Evolutionary conservation across 371 early-diverging fungal species (phyloP), one percentile per base, ranked within the genome.

Genomic region (Parasitella parasitica): DNA sequence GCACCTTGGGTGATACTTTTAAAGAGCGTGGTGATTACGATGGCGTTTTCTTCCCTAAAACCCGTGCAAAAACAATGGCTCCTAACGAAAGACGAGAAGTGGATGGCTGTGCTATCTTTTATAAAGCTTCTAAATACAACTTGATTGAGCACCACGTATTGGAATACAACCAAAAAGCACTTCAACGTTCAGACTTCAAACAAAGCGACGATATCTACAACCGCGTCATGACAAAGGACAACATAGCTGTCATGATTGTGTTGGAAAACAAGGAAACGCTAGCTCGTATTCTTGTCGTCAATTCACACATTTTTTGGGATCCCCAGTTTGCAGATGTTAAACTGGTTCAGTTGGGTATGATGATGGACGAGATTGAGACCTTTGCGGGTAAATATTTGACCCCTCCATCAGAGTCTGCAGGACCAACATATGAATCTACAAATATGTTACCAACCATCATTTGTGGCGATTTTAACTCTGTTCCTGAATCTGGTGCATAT

Each of bases 61-160:
- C 96, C 22, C 87, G 98, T 46, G 91, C 94, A 28, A 86, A 91
- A 65, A 94, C 93, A 1, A 94, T 98, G 94, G 67, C 84, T 36
- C 96, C 95, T 55, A 86, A 83, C 69, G 96, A 97, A 58, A 89
- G 92, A 54, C 73, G 88, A 59, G 70, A 69, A 27, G 98, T 99
- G 3, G 98, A 99, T 77, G 99, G 99, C 5, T 99, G 98, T 75
- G 98, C 98, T 8, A 98, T 91, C 0, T 98, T 99, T 73, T 99
- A 86, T 86, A 95, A 93, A 70, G 71, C 86, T 52, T 80, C 84
- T 36, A 92, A 89, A 92, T 92, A 83, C 72, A 73, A 73, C 26
- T 57, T 94, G 28, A 63, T 95, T 35, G 94, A 94, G 35, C 86
- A 92, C 64, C 82, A 89, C 60, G 69, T 91, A 50, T 82, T 99